Evolutionary conservation across 2,329 filamentous ascomycete species (phyloP).

Genomic region (Clonostachys sp.): DNA sequence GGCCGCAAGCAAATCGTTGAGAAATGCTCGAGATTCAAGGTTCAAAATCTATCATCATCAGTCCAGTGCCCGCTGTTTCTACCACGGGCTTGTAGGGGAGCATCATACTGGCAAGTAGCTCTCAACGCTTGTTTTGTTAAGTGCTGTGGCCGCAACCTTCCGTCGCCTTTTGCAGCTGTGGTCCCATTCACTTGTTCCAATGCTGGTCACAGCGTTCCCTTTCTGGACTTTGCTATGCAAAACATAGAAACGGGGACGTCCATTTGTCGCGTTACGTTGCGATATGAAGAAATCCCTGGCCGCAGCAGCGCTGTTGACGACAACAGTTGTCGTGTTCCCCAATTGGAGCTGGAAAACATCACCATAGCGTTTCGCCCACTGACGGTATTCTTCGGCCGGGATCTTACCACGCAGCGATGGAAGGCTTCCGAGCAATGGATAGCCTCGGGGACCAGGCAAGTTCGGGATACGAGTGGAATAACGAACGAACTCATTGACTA

Average conservation of each 20-base stretch:
- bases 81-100: not conserved
- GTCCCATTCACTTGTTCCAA: constrained; percentile 66
- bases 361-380: constrained; percentile 19
- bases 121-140: constrained; percentile 61
- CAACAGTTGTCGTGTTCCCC: constrained; percentile 52
- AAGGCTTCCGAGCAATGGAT: constrained; percentile 6
- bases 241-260: constrained; percentile 61
- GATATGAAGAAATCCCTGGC: constrained; percentile 62
- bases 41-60: constrained; percentile 47
- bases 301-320: constrained; percentile 63
- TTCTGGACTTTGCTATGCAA: constrained; percentile 50
- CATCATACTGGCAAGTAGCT: constrained; percentile 52
- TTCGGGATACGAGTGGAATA: constrained; percentile 3
- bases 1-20: constrained; percentile 55
- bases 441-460: constrained; percentile 7
- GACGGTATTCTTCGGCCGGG: constrained; percentile 15
- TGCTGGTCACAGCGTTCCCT: constrained; percentile 25
- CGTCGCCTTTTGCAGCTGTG: constrained; percentile 63
- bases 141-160: constrained; percentile 61
- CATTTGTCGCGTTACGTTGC: constrained; percentile 61
- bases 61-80: not conserved
- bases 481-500: constrained; percentile 2
- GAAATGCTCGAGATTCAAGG: constrained; percentile 51
- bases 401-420: not conserved
- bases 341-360: constrained; percentile 26